Evolutionary conservation across 306 rosid genomes (phyloP), one percentile per base, ranked within the genome.

Genomic region (Elaeagnus macrophylla): DNA sequence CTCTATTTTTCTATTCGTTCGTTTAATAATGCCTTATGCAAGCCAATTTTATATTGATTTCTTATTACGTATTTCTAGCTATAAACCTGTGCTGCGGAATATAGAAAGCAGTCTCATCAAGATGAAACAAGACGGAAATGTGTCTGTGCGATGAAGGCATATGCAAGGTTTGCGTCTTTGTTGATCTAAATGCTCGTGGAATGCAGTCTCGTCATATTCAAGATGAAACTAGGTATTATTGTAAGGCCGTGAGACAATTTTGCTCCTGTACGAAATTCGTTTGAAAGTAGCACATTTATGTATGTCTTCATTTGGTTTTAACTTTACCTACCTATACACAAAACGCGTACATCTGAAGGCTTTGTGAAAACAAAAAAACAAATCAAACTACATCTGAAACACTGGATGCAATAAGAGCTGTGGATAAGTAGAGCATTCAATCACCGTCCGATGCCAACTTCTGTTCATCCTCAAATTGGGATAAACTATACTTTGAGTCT

Each of bases 41-140:
- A 53, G 14, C 45, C 37, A 8, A 37, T 59, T 44, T 16, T 51
- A 57, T 60, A 11, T 43, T 63, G 14, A 68, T 72, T 54, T 54
- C 12, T 62, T 71, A 36, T 12, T 25, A 46, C 20, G 10, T 51
- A 56, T 7, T 67, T 67, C 76, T 87, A 91, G 97, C 65, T 84
- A 84, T 63, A 83, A 66, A 76, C 96, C 97, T 1, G 93, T 91
- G 43, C 70, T 91, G 52, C 81, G 96, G 72, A 84, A 87, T 65
- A 84, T 87, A 51, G 96, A 91, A 73, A 84, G 68, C 52, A 72
- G 51, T 56, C 88, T 91, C 50, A 60, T 82, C 60, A 82, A 82
- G 71, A 72, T 91, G 93, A 87, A 86, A 85, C 95, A 82, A 72
- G 96, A 82, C 45, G 83, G 79, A 38, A 68, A 75, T 4, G 38